Evolutionary conservation across 805 yeast species (phyloP).

Genomic region (Yarrowia sp.): DNA sequence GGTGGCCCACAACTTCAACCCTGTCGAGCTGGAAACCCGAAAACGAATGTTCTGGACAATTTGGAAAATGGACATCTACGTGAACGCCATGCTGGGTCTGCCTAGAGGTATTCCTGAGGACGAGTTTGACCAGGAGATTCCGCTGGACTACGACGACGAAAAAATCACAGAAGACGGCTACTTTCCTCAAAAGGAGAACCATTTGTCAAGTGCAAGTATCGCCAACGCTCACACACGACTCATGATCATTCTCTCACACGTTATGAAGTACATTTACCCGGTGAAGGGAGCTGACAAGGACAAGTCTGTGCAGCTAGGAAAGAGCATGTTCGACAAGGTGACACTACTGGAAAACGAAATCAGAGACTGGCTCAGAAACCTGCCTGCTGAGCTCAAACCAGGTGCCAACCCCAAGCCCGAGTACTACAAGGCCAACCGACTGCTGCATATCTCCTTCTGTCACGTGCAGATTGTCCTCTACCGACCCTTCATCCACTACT

Average conservation of each 20-base stretch:
- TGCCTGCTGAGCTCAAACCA: slow-evolving; percentile 76
- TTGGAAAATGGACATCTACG: slow-evolving; percentile 88
- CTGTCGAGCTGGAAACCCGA: slow-evolving; percentile 81
- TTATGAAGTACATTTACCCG: slow-evolving; percentile 78
- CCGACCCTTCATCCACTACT: slow-evolving; percentile 86
- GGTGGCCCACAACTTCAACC: slow-evolving; percentile 67
- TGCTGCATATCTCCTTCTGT: slow-evolving; percentile 54
- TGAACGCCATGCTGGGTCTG: slow-evolving; percentile 83
- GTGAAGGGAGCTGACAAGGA: slow-evolving; percentile 56
- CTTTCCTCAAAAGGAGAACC: slow-evolving; percentile 56
- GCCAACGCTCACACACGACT: slow-evolving; percentile 85
- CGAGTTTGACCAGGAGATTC: slow-evolving; percentile 87
- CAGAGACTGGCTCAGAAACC: slow-evolving; percentile 70
- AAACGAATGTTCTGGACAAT: slow-evolving; percentile 89
- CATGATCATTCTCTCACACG: slow-evolving; percentile 71
- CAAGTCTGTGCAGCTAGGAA: slow-evolving; percentile 40
- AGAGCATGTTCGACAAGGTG: slow-evolving; percentile 51
- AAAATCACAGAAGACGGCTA: slow-evolving; percentile 75
- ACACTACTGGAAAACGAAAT: slow-evolving; percentile 71
- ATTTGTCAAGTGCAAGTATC: slow-evolving; percentile 74
- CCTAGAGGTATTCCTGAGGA: slow-evolving; percentile 79
- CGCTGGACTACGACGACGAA: slow-evolving; percentile 85
- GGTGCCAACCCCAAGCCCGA: slow-evolving; percentile 70
- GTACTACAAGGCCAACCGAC: slow-evolving; percentile 75
- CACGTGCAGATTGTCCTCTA: slow-evolving; percentile 83